phyloP scores from a whole-genome alignment of 768 basidiomycete species.

The Candolleomyces efflorescens region DNA sequence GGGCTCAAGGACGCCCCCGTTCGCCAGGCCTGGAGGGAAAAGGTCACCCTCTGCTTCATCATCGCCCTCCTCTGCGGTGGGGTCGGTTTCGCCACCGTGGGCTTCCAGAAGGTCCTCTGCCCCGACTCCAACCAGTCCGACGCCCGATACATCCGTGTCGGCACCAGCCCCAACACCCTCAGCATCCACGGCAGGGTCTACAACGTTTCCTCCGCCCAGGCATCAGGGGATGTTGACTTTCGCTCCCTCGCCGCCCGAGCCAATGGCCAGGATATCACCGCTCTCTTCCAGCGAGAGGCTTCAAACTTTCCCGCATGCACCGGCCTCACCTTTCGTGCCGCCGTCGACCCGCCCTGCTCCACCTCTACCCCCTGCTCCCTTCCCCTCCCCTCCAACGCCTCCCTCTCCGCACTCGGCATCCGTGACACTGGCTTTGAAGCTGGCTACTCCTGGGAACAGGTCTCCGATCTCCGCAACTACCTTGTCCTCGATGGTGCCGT shows the following conservation, averaged over 20 bases:
- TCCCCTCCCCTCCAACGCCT: conserved; percentile 51
- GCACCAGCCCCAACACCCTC: conserved; percentile 50
- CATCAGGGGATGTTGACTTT: conserved; percentile 55
- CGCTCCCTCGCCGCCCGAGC: conserved; percentile 39
- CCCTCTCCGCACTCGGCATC: conserved; percentile 59
- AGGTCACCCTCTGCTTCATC: conserved; percentile 89
- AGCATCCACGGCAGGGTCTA: conserved; percentile 74
- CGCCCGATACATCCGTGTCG: conserved; percentile 50
- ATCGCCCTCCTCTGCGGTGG: conserved; percentile 70
- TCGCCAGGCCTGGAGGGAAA: conserved; percentile 96
- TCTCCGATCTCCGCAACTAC: conserved; percentile 65
- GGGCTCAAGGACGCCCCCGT: conserved; percentile 76
- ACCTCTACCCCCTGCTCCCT: conserved; percentile 54
- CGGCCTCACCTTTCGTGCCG: conserved; percentile 59
- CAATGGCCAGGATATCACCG: conserved; percentile 90
- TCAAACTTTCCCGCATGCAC: conserved; percentile 63
- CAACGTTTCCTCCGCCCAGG: conserved; percentile 58
- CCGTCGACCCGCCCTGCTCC: conserved; percentile 72
- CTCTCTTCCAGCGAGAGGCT: conserved; percentile 68
- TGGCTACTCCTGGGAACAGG: conserved; percentile 92
- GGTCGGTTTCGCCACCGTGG: conserved; percentile 92
- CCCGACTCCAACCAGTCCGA: conserved; percentile 49
- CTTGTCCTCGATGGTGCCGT: conserved; percentile 92
- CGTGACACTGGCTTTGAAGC: conserved; percentile 62
- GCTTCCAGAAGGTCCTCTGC: conserved; percentile 90